These are phyloP conservation scores for Talaromyces verruculosus DNA, from an alignment of 2,329 filamentous ascomycete genomes.

Conservation along the genomic window DNA sequence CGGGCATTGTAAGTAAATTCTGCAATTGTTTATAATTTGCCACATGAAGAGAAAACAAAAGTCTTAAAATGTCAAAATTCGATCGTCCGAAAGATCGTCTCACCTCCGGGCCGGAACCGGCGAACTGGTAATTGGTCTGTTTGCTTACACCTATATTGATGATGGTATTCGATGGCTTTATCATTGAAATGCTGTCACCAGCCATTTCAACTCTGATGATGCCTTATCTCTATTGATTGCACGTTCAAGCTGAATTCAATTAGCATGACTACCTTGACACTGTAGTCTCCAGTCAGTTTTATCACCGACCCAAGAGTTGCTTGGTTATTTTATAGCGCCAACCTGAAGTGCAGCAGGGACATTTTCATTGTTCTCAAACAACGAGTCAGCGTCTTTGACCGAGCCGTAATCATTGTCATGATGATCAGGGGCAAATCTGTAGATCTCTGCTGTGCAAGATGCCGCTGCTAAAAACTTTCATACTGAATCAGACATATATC, in stretches of 20 bases:
- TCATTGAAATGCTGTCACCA: neutral
- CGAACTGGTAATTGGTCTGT: neutral
- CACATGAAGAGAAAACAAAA: neutral
- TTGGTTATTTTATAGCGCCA: too few species aligned
- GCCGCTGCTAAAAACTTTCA: too few species aligned
- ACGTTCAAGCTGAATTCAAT: neutral
- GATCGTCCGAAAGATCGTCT: neutral
- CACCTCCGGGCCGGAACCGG: neutral
- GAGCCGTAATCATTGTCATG: too few species aligned
- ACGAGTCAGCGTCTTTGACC: too few species aligned
- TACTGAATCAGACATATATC: too few species aligned
- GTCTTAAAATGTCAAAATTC: neutral
- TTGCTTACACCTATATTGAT: neutral
- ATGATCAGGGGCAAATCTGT: too few species aligned
- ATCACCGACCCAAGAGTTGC: too few species aligned
- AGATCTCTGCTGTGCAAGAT: too few species aligned
- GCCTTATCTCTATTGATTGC: neutral
- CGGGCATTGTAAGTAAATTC: constrained; percentile 8
- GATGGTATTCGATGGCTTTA: neutral
- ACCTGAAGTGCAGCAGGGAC: too few species aligned
- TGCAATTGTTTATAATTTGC: neutral
- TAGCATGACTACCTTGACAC: too few species aligned
- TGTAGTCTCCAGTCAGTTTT: too few species aligned
- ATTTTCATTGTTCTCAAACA: too few species aligned
- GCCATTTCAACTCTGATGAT: neutral